Evolutionary conservation across 352 stramenopile species (phyloP).

Genomic region (Pythium scleroteichum): DNA sequence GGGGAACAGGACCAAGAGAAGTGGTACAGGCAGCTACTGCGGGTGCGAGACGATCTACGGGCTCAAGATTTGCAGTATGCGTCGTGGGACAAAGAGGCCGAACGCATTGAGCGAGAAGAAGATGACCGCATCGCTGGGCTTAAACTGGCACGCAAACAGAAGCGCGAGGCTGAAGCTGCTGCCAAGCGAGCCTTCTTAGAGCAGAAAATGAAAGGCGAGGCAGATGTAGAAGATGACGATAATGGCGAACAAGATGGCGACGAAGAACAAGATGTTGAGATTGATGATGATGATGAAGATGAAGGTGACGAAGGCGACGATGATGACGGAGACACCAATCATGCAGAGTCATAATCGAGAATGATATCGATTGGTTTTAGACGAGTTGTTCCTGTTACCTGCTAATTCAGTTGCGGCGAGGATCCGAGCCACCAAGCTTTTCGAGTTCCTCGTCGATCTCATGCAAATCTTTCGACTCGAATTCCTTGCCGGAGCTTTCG

Average conservation of each 20-base stretch:
- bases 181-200: constrained; percentile 67
- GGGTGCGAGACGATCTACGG: constrained; percentile 66
- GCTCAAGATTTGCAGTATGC: constrained; percentile 62
- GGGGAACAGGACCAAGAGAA: constrained; percentile 34
- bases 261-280: constrained; percentile 25
- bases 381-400: neutral
- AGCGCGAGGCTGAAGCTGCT: constrained; percentile 50
- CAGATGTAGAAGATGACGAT: constrained; percentile 26
- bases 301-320: constrained; percentile 10
- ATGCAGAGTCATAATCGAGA: too few species aligned
- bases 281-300: constrained; percentile 24
- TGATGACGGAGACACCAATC: too few species aligned
- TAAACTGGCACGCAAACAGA: constrained; percentile 52
- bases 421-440: constrained; percentile 53
- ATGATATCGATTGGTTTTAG: too few species aligned
- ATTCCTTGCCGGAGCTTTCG: constrained; percentile 27
- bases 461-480: constrained; percentile 61
- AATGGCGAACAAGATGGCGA: constrained; percentile 22
- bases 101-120: constrained; percentile 44
- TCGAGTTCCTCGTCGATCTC: constrained; percentile 73
- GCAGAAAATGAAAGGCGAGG: constrained; percentile 29
- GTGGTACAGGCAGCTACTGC: constrained; percentile 57
- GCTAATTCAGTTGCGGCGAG: constrained; percentile 23
- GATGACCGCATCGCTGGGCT: constrained; percentile 44
- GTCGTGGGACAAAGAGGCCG: constrained; percentile 61